These are phyloP conservation scores for Cystobasidium slooffiae DNA, from an alignment of 1,284 basidiomycete species.

Conservation along the genomic window DNA sequence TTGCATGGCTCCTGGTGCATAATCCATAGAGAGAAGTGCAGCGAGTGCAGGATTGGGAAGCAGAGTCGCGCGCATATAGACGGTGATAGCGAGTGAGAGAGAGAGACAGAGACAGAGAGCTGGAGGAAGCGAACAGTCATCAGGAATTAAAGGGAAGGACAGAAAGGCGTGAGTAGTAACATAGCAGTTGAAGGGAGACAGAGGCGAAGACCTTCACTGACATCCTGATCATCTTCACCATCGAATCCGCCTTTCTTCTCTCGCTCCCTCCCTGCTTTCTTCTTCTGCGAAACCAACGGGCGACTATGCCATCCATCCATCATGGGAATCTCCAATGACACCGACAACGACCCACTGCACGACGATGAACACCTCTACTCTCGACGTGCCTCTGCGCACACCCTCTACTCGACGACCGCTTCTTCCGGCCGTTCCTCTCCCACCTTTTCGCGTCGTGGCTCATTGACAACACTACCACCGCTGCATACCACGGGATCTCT, in stretches of 20 bases:
- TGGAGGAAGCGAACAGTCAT: too few relatives aligned
- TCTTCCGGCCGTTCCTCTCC: conserved; percentile 14
- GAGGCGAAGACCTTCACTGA: background rate
- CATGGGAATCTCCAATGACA: background rate
- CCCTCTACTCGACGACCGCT: conserved; percentile 9
- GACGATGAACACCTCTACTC: conserved; percentile 21
- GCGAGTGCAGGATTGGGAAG: too few relatives aligned
- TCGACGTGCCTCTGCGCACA: conserved; percentile 1
- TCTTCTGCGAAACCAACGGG: background rate
- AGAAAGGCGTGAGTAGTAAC: background rate
- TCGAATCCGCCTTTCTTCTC: too few relatives aligned
- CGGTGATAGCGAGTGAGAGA: too few relatives aligned
- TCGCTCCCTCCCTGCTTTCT: background rate
- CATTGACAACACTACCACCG: background rate
- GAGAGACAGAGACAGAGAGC: too few relatives aligned
- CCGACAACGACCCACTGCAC: background rate
- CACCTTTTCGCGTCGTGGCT: conserved; percentile 24
- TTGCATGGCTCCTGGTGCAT: too few relatives aligned
- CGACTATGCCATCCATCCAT: background rate
- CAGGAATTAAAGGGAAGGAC: background rate
- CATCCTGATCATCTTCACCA: background rate
- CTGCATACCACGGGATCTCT: background rate
- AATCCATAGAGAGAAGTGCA: too few relatives aligned
- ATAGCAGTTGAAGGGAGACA: background rate
- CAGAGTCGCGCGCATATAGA: too few relatives aligned